phyloP scores from a whole-genome alignment of 805 yeast genomes.

The Saccharomycopsis sp. region DNA sequence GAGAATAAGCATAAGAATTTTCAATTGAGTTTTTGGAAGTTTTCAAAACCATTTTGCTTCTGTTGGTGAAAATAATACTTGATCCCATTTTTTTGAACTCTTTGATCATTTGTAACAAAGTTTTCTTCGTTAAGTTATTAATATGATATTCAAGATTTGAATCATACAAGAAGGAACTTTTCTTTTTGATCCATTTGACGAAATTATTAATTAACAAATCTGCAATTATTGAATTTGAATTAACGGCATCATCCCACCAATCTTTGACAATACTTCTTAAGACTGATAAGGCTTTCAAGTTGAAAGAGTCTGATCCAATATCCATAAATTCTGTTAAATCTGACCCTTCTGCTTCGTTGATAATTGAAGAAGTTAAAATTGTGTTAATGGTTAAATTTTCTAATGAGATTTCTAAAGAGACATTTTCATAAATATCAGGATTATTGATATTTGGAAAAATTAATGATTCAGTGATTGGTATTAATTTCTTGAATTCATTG shows the following conservation, averaged over 20 bases:
- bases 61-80: constrained; percentile 64
- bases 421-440: constrained; percentile 72
- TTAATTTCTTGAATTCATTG: constrained; percentile 45
- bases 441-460: constrained; percentile 64
- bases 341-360: constrained; percentile 83
- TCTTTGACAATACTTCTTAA: constrained; percentile 66
- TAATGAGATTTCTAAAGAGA: constrained; percentile 67
- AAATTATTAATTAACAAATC: constrained; percentile 41
- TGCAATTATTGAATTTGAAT: constrained; percentile 36
- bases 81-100: constrained; percentile 67
- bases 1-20: constrained; percentile 84
- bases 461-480: constrained; percentile 39
- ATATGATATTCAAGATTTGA: constrained; percentile 76
- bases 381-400: constrained; percentile 81
- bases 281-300: constrained; percentile 59
- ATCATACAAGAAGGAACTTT: constrained; percentile 66
- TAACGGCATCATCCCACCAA: constrained; percentile 91
- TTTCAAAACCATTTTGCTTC: constrained; percentile 60
- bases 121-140: constrained; percentile 75
- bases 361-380: constrained; percentile 68
- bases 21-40: constrained; percentile 74
- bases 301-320: constrained; percentile 74
- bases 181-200: constrained; percentile 71
- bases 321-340: constrained; percentile 42
- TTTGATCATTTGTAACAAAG: constrained; percentile 59